Evolutionary conservation across 2,329 filamentous ascomycete genomes (phyloP).

Genomic region (Salinomyces thailandicus): DNA sequence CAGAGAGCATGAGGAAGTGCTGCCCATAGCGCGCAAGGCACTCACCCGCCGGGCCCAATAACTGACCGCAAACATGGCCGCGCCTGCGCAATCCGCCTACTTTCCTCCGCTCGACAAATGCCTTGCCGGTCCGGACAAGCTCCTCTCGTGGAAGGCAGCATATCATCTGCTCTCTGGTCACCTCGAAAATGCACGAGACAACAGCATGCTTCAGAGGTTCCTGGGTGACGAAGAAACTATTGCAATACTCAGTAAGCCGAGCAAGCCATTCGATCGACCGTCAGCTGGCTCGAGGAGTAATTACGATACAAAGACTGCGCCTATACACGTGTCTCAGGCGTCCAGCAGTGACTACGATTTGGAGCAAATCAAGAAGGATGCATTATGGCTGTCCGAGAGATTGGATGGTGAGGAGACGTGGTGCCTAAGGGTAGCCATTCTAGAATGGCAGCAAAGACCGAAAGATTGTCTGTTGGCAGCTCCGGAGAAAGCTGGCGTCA

Average conservation of each 20-base stretch:
- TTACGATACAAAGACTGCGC: slow-evolving; percentile 76
- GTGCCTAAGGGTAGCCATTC: slow-evolving; percentile 65
- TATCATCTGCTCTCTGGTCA: slow-evolving; percentile 44
- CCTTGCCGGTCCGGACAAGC: slow-evolving; percentile 65
- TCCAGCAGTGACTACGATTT: slow-evolving; percentile 60
- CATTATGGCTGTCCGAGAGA: slow-evolving; percentile 73
- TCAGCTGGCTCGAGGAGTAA: slow-evolving; percentile 50
- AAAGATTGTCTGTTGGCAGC: slow-evolving; percentile 51
- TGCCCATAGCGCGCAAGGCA: no score
- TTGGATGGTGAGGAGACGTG: slow-evolving; percentile 69
- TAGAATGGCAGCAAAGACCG: slow-evolving; percentile 78
- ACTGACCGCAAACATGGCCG: not conserved
- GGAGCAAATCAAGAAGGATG: slow-evolving; percentile 71
- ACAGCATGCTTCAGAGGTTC: slow-evolving; percentile 51
- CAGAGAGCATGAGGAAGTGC: no score
- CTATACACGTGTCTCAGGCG: slow-evolving; percentile 68
- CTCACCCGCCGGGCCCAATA: not conserved
- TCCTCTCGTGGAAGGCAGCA: slow-evolving; percentile 58
- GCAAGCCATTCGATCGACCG: slow-evolving; percentile 55
- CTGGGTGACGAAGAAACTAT: slow-evolving; percentile 59
- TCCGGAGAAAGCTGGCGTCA: not conserved
- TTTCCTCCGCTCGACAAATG: slow-evolving; percentile 79
- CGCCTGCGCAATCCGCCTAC: slow-evolving; percentile 40
- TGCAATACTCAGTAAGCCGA: slow-evolving; percentile 57
- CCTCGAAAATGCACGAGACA: slow-evolving; percentile 37